Base-by-base conservation (phyloP, 768 basidiomycete genomes). In the Pisolithus sp. region DNA sequence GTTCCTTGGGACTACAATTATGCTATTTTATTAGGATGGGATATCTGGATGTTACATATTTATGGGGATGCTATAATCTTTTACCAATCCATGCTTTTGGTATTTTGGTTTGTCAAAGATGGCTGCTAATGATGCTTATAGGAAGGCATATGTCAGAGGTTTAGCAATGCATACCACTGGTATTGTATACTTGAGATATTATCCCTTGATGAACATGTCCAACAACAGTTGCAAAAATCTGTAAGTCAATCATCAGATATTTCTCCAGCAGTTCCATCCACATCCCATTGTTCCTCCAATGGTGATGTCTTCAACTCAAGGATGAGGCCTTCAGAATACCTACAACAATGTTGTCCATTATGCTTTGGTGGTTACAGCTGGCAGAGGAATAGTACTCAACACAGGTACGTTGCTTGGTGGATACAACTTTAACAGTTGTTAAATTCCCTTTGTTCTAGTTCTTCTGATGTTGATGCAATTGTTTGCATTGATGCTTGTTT, bases 401-500 rank as follows among this genome's bases (percentile, higher is more conserved):
- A 34, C 15, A 15, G 34, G 60, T 57, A 4, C 12, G 49, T 55
- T 30, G 12, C 28, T 37, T 44, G 36, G 23, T 36, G 46, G 37
- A 43, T 18, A 34, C 44, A 5, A 17, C 46, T 23, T 38, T 2
- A 15, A 31, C 20, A 26, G 17, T 30, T 42, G 21, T n/a, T n/a
- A 46, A 46, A 23, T 8, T 46, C 3, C 45, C 9, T 46, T 15
- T 34, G 12, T 28, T 23, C 17, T 48, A 48, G 26, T n/a, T 47
- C 42, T 41, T 48, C 3, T 39, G 66, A 63, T 9, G 46, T 54
- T 39, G 64, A 69, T 56, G 48, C 60, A 12, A 56, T 69, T 28
- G 62, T 69, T 5, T 69, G 66, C 44, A n/a, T 66, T 10, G 70
- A 72, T 55, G 63, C 61, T 2, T 68, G 65, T 53, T 71, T 73